Conservation (phyloP, 306 rosid species). For the Pterocarpus santalinus region DNA sequence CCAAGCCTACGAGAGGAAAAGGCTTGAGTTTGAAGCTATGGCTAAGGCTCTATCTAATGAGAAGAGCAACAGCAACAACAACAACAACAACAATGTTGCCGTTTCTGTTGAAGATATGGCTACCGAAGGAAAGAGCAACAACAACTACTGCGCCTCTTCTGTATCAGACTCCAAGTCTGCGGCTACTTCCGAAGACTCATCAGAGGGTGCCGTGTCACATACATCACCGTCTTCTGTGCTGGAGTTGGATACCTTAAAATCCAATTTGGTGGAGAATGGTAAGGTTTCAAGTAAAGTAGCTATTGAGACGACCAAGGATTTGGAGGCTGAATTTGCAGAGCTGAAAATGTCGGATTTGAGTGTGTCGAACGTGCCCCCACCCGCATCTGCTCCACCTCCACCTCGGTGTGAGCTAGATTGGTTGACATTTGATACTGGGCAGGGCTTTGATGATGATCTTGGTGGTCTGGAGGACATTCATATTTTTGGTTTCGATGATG, state of each 20-base stretch:
- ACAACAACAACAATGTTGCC: background rate
- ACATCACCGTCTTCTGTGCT: slow-evolving; percentile 64
- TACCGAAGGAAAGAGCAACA: background rate
- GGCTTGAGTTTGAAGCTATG: slow-evolving; percentile 56
- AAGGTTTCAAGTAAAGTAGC: slow-evolving; percentile 46
- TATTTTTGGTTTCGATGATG: slow-evolving; percentile 53
- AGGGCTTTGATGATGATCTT: slow-evolving; percentile 47
- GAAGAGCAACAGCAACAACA: slow-evolving; percentile 31
- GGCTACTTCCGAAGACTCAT: slow-evolving; percentile 44
- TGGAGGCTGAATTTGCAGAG: slow-evolving; percentile 35
- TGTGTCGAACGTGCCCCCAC: slow-evolving; percentile 22
- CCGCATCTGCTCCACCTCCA: slow-evolving; percentile 2
- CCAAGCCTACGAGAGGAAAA: slow-evolving; percentile 62
- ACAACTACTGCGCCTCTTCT: slow-evolving; percentile 27
- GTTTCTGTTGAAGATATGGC: slow-evolving; percentile 26
- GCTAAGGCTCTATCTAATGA: slow-evolving; percentile 46
- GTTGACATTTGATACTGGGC: slow-evolving; percentile 41
- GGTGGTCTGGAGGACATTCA: slow-evolving; percentile 58
- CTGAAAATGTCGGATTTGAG: slow-evolving; percentile 61
- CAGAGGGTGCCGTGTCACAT: slow-evolving; percentile 52
- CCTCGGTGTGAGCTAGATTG: slow-evolving; percentile 45
- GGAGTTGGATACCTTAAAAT: slow-evolving; percentile 61
- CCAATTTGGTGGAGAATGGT: slow-evolving; percentile 36
- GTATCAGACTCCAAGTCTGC: slow-evolving; percentile 36
- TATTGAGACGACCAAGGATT: slow-evolving; percentile 8